These are phyloP conservation scores for Heritiera littoralis DNA, from an alignment of 345 rosid genomes.

Conservation along the genomic window DNA sequence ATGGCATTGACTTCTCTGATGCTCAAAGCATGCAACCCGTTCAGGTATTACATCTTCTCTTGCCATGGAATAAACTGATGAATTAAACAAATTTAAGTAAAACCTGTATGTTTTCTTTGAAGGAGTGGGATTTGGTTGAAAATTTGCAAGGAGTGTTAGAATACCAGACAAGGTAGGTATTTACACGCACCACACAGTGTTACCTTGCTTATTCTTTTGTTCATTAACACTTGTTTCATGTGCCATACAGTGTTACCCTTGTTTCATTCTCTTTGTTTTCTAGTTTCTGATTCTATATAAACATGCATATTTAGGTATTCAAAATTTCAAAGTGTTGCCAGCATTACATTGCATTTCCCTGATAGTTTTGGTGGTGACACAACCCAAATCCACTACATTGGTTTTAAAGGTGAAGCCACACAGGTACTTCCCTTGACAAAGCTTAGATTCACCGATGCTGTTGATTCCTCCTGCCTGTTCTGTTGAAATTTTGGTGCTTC, in stretches of 20 bases:
- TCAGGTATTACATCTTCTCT: slow-evolving; percentile 54
- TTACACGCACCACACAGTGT: neutral
- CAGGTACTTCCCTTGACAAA: slow-evolving; percentile 50
- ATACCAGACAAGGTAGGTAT: slow-evolving; percentile 75
- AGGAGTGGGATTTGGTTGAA: slow-evolving; percentile 97
- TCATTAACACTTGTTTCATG: neutral
- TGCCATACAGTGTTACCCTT: neutral
- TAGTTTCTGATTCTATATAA: slow-evolving; percentile 15
- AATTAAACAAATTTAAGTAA: slow-evolving; percentile 9
- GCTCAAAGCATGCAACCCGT: slow-evolving; percentile 88
- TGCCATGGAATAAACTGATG: slow-evolving; percentile 11
- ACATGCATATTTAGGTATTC: slow-evolving; percentile 56
- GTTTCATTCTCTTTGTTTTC: slow-evolving; percentile 13
- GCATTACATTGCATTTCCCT: slow-evolving; percentile 95
- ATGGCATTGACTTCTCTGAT: slow-evolving; percentile 93
- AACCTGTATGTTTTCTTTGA: slow-evolving; percentile 15
- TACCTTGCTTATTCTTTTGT: neutral
- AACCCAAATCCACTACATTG: slow-evolving; percentile 80
- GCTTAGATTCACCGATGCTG: slow-evolving; percentile 15
- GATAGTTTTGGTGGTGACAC: slow-evolving; percentile 82
- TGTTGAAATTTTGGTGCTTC: neutral
- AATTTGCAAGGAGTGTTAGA: slow-evolving; percentile 80
- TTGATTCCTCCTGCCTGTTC: neutral
- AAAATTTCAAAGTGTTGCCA: slow-evolving; percentile 84
- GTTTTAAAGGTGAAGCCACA: slow-evolving; percentile 98